Conservation (phyloP, 148 eudicot genomes). For the Rhododendron vialii region DNA sequence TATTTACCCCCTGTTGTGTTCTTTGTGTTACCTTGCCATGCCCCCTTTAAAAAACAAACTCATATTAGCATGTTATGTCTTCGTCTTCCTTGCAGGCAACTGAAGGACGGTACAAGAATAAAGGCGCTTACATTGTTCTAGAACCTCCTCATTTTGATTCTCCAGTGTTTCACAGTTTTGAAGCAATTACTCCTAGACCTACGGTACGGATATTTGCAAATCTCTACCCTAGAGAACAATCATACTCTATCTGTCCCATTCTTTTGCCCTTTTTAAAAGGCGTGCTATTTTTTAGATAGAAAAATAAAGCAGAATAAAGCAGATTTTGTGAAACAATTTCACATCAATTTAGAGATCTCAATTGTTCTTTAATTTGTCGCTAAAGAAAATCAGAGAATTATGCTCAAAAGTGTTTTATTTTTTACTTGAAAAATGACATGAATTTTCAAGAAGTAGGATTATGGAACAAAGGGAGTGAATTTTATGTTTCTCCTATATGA, state of each 20-base stretch:
- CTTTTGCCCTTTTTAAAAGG: not conserved
- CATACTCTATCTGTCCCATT: not conserved
- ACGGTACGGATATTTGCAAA: constrained; percentile 36
- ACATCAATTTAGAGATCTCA: not conserved
- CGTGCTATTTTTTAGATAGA: not conserved
- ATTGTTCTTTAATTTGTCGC: not conserved
- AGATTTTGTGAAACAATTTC: not conserved
- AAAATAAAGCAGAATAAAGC: not conserved
- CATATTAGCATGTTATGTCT: not conserved
- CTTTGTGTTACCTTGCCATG: not conserved
- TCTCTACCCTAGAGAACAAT: not conserved
- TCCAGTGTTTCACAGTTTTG: constrained; percentile 75
- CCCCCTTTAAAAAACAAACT: not conserved
- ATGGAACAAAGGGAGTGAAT: not conserved
- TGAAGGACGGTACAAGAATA: constrained; percentile 67
- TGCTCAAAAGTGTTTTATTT: not conserved
- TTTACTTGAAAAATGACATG: not conserved
- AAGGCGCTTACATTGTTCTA: constrained; percentile 81
- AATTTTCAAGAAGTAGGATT: not conserved
- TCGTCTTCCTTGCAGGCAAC: constrained; percentile 52
- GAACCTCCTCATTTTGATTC: constrained; percentile 80
- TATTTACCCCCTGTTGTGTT: not conserved
- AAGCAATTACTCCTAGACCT: constrained; percentile 85
- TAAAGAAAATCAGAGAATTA: not conserved
- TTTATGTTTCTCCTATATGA: not conserved